Evolutionary conservation across 306 rosid genomes (phyloP).

Genomic region (Vigna trinervia): DNA sequence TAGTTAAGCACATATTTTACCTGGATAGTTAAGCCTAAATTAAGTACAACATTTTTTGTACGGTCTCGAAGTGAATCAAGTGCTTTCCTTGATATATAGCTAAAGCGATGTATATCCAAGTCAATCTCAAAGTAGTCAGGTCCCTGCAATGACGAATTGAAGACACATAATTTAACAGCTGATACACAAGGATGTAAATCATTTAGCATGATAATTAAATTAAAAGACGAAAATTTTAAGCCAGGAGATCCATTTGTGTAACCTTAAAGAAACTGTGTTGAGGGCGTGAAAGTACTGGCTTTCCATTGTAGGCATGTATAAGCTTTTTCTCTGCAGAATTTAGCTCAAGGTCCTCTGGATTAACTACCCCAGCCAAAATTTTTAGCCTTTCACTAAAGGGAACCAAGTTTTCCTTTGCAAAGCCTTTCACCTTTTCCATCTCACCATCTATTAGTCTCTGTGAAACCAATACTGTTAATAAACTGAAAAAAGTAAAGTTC

Average conservation of each 20-base stretch:
- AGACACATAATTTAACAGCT: background rate
- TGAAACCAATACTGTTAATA: background rate
- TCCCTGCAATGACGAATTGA: slow-evolving; percentile 51
- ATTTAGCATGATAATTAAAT: background rate
- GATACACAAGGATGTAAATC: background rate
- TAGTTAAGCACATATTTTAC: slow-evolving; percentile 42
- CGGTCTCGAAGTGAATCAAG: slow-evolving; percentile 74
- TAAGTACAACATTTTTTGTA: slow-evolving; percentile 58
- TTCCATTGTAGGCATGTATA: slow-evolving; percentile 68
- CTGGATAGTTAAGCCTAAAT: slow-evolving; percentile 82
- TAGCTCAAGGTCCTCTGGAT: slow-evolving; percentile 73
- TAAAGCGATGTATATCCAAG: slow-evolving; percentile 79
- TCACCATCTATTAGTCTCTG: slow-evolving; percentile 71
- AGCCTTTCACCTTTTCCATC: slow-evolving; percentile 73
- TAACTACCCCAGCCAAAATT: slow-evolving; percentile 69
- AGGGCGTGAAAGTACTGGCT: slow-evolving; percentile 89
- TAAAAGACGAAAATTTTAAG: background rate
- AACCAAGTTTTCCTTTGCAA: slow-evolving; percentile 59
- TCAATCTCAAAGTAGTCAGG: slow-evolving; percentile 81
- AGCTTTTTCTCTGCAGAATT: slow-evolving; percentile 67
- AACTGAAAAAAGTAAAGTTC: background rate
- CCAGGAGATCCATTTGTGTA: background rate
- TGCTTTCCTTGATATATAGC: slow-evolving; percentile 84
- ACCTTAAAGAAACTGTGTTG: slow-evolving; percentile 79
- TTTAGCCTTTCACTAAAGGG: slow-evolving; percentile 78